Evolutionary conservation across 2,329 filamentous ascomycete species (phyloP).

Genomic region (Calonectria pseudoreteaudii): DNA sequence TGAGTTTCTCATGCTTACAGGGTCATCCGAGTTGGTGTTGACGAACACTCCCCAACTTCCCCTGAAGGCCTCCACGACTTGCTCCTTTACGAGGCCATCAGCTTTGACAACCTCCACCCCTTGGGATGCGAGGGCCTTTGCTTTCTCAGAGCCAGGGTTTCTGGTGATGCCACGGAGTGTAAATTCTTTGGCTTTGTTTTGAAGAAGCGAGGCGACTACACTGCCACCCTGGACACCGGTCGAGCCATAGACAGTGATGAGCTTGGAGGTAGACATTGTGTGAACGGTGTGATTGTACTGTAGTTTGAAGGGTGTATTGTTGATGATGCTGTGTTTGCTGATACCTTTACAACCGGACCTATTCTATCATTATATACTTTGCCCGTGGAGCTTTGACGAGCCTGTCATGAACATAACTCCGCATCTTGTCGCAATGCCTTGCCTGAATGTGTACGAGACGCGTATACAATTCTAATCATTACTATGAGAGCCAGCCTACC

Average conservation of each 20-base stretch:
- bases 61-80: constrained; percentile 43
- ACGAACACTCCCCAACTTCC: constrained; percentile 49
- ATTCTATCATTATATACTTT: constrained; percentile 29
- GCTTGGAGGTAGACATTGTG: constrained; percentile 41
- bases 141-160: constrained; percentile 42
- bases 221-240: constrained; percentile 48
- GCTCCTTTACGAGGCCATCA: constrained; percentile 40
- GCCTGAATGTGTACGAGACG: not conserved
- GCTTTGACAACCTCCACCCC: constrained; percentile 48
- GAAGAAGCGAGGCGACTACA: constrained; percentile 46
- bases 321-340: constrained; percentile 25
- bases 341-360: constrained; percentile 7
- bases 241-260: constrained; percentile 48
- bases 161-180: constrained; percentile 46
- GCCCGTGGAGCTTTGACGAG: not conserved
- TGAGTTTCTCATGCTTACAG: constrained; percentile 30
- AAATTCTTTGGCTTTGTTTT: constrained; percentile 43
- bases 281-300: not conserved
- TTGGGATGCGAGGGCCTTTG: constrained; percentile 38
- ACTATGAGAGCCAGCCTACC: not conserved
- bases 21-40: constrained; percentile 49
- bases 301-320: not conserved
- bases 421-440: not conserved
- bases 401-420: constrained; percentile 10
- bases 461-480: constrained; percentile 27